These are phyloP conservation scores for Capsicum baccatum DNA, from an alignment of 257 asterid species.

Conservation along the genomic window DNA sequence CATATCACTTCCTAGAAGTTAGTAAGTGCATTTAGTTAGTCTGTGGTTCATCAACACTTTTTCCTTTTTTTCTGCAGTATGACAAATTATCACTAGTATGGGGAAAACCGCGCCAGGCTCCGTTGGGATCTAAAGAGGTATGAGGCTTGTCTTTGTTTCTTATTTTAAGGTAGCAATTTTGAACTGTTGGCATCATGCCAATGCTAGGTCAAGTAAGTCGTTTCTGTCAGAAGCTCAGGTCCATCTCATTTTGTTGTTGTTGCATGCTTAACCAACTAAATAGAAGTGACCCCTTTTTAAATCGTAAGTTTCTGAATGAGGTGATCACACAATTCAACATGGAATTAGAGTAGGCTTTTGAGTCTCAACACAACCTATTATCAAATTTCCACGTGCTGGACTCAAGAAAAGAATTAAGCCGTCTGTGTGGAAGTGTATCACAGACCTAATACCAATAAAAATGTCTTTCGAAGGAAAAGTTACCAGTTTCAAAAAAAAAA, in stretches of 20 bases:
- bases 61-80: constrained; percentile 54
- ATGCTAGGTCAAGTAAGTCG: neutral
- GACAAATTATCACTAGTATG: constrained; percentile 81
- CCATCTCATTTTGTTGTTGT: neutral
- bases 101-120: constrained; percentile 99
- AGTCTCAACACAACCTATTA: neutral
- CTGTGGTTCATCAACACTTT: constrained; percentile 24
- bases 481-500: neutral
- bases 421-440: neutral
- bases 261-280: constrained; percentile 14
- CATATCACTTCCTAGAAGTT: neutral
- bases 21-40: neutral
- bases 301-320: neutral
- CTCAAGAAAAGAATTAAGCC: neutral
- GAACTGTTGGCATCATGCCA: constrained; percentile 1
- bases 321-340: constrained; percentile 7
- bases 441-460: neutral
- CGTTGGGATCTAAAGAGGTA: constrained; percentile 85
- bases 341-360: neutral
- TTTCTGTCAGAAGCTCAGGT: constrained; percentile 1
- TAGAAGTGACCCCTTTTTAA: neutral
- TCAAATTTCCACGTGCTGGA: neutral
- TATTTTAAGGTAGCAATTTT: constrained; percentile 25
- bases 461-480: neutral
- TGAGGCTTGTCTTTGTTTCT: constrained; percentile 22